These are phyloP conservation scores for Mycena filopes DNA, from an alignment of 768 basidiomycete genomes.

Conservation along the genomic window DNA sequence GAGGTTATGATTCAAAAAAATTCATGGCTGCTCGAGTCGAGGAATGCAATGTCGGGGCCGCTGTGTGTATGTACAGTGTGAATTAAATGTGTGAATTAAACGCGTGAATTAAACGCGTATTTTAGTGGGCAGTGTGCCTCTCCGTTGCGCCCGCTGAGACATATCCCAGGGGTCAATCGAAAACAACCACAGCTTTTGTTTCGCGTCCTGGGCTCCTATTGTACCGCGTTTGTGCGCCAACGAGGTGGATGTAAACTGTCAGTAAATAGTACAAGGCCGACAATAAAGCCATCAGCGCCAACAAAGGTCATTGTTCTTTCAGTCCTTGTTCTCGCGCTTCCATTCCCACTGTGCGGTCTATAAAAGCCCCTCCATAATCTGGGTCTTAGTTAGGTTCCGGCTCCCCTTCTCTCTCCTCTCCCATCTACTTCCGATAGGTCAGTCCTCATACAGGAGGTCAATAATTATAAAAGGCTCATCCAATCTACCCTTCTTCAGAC, in stretches of 20 bases:
- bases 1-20: neutral
- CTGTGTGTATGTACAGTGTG: no score
- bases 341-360: neutral
- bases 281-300: neutral
- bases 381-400: slow-evolving; percentile 1
- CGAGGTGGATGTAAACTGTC: neutral
- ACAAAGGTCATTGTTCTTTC: neutral
- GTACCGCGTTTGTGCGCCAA: no score
- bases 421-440: slow-evolving; percentile 21
- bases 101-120: no score
- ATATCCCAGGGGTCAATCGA: no score
- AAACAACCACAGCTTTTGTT: no score
- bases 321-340: neutral
- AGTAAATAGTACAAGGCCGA: neutral
- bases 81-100: no score
- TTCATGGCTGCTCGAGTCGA: neutral
- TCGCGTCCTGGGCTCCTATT: no score
- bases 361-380: neutral
- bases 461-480: slow-evolving; percentile 1
- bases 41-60: neutral
- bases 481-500: slow-evolving; percentile 5
- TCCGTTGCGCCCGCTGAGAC: no score
- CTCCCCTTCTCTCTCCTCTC: slow-evolving; percentile 1
- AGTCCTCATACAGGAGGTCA: neutral
- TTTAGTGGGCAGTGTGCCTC: no score